Evolutionary conservation across 192 early-diverging fungal species (phyloP).

Genomic region (Pecoramyces ruminantium): DNA sequence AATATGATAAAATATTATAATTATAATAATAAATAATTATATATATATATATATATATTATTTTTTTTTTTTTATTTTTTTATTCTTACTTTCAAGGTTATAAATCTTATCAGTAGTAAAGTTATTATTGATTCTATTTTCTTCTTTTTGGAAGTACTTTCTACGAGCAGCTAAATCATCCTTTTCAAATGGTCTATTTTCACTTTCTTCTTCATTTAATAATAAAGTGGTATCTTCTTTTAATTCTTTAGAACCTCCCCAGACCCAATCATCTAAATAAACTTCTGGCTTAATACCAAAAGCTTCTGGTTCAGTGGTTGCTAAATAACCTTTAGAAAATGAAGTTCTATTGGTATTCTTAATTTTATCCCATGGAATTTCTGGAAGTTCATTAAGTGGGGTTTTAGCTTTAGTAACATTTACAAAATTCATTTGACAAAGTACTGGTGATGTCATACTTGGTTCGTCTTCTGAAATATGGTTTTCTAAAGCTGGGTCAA

Average conservation of each 20-base stretch:
- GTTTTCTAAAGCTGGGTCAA: slow-evolving; percentile 55
- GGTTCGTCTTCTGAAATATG: slow-evolving; percentile 55
- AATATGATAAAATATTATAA: too few relatives aligned
- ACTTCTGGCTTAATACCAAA: slow-evolving; percentile 6
- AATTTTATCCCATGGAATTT: slow-evolving; percentile 20
- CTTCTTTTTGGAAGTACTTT: slow-evolving; percentile 27
- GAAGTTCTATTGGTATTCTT: slow-evolving; percentile 14
- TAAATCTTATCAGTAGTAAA: slow-evolving; percentile 54
- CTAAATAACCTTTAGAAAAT: slow-evolving; percentile 8
- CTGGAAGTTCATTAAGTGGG: slow-evolving; percentile 8
- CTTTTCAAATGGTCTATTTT: not conserved
- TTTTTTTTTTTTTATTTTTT: too few relatives aligned
- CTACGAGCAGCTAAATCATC: slow-evolving; percentile 22
- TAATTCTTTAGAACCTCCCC: slow-evolving; percentile 12
- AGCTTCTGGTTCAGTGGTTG: not conserved
- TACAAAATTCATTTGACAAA: slow-evolving; percentile 59
- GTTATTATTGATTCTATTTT: slow-evolving; percentile 17
- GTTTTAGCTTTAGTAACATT: slow-evolving; percentile 20
- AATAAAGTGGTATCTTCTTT: slow-evolving; percentile 15
- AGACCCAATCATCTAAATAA: slow-evolving; percentile 21
- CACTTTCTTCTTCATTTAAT: slow-evolving; percentile 3
- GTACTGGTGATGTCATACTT: slow-evolving; percentile 49
- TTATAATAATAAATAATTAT: not conserved
- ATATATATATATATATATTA: not conserved
- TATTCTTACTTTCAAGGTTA: slow-evolving; percentile 8